A percentile compares a stretch with the other conserved stretches of the same genome.
Evolutionary conservation across 352 stramenopile genomes (phyloP).

Genomic region (Globisporangium megalacanthum): DNA sequence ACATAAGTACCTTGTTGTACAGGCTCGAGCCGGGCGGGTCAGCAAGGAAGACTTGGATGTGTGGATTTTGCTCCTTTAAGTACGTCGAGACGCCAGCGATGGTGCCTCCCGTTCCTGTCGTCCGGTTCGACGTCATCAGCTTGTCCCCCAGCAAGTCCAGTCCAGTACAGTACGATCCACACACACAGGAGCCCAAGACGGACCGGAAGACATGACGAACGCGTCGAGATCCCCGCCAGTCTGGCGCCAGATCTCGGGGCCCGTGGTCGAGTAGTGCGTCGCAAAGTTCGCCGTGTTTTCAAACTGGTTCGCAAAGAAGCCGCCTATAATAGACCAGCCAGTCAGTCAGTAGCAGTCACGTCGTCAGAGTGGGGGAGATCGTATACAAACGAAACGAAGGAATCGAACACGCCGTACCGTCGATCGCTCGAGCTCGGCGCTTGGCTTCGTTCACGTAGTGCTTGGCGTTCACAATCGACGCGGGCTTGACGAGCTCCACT

Average conservation of each 20-base stretch:
- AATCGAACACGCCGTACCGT: slow-evolving; percentile 25
- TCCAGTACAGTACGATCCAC: not conserved
- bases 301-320: slow-evolving; percentile 98
- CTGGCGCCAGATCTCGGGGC: slow-evolving; percentile 95
- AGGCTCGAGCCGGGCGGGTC: slow-evolving; percentile 96
- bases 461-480: slow-evolving; percentile 96
- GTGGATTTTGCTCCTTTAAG: slow-evolving; percentile 87
- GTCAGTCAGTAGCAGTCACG: not conserved
- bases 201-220: slow-evolving; percentile 97
- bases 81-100: slow-evolving; percentile 94
- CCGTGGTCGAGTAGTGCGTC: slow-evolving; percentile 93
- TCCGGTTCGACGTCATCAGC: not conserved
- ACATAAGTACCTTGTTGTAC: slow-evolving; percentile 86
- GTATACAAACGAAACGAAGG: no score
- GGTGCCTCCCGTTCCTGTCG: slow-evolving; percentile 91
- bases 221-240: slow-evolving; percentile 90
- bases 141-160: not conserved
- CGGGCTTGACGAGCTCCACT: slow-evolving; percentile 85
- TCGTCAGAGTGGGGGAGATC: not conserved
- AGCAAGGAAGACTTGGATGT: slow-evolving; percentile 91
- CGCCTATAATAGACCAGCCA: slow-evolving; percentile 55
- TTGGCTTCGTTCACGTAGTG: slow-evolving; percentile 98
- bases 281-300: slow-evolving; percentile 96
- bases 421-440: slow-evolving; percentile 71
- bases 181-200: not conserved